Base-by-base conservation (phyloP, 176 grass and related monocot genomes). In the Cenchrus purpureus region DNA sequence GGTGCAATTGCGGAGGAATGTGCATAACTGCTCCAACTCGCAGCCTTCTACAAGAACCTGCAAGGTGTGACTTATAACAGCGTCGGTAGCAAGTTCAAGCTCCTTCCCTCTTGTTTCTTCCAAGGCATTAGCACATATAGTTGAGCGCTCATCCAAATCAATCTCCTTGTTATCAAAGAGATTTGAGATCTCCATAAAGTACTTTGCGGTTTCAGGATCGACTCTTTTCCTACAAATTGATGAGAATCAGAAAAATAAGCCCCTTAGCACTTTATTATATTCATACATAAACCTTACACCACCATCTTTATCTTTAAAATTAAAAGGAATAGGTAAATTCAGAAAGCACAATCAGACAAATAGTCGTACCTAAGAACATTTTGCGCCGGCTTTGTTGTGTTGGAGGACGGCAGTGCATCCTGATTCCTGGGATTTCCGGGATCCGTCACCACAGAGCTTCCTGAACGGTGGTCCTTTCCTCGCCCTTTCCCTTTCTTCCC, bases 51-150 rank as follows among this genome's bases (percentile, higher is more conserved):
- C 68, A 76, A 98, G 91, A 85, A 73, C 80, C 71, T 98, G 96
- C 73, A 98, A 87, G 52, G 90, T 95, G 77, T 80, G 91, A 73
- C 91, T 98, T 65, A 98, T 91, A 16, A 93, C 81, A 78, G 82
- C 84, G 76, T 95, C 93, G 7, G 91, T 98, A 31, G 86, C 29
- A n/a, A 95, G 93, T 49, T 95, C 96, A 34, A 94, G 76, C 88
- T 98, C 96, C 78, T 98, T 98, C 46, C 91, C 91, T 82, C 76
- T 95, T 29, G 96, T 87, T 94, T 98, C 96, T 81, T 98, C 96
- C 65, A 95, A 85, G 52, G 93, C 96, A 89, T 98, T 98, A 62
- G 79, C 74, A 12, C 93, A 98, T 80, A 98, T 95, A 31, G 93
- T 66, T 0, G 89, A 82, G 29, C 89, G 89, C 61, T 98, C 92